Conservation (phyloP, 805 yeast species). For the Starmerella stigmatis region DNA sequence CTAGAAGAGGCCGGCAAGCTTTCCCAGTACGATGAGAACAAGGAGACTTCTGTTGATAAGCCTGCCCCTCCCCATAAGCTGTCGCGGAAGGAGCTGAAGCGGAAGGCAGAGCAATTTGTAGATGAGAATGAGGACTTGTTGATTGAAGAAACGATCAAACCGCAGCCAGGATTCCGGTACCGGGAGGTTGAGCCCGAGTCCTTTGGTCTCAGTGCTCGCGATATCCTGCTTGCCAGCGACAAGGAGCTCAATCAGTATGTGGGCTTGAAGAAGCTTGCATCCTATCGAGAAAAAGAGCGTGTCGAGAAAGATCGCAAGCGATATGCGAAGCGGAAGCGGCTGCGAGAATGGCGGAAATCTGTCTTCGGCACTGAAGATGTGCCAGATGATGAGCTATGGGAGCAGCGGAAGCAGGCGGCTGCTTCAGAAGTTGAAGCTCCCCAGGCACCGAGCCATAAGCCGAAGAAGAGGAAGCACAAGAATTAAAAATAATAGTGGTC, state of each 20-base stretch:
- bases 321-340: constrained; percentile 67
- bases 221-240: constrained; percentile 84
- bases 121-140: constrained; percentile 58
- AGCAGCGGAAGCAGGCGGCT: constrained; percentile 19
- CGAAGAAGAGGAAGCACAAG: constrained; percentile 12
- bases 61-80: constrained; percentile 34
- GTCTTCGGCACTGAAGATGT: constrained; percentile 55
- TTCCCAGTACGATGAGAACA: constrained; percentile 22
- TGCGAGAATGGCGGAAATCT: constrained; percentile 82
- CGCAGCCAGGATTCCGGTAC: constrained; percentile 56
- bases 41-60: constrained; percentile 6
- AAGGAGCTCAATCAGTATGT: constrained; percentile 70
- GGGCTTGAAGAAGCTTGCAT: constrained; percentile 86
- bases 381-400: constrained; percentile 29
- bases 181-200: constrained; percentile 93
- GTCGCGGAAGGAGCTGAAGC: constrained; percentile 49
- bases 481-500: not conserved
- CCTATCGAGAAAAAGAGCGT: constrained; percentile 70
- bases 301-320: constrained; percentile 71
- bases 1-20: constrained; percentile 25
- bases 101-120: constrained; percentile 67
- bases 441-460: constrained; percentile 5
- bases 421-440: constrained; percentile 5
- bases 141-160: constrained; percentile 44
- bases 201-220: constrained; percentile 75